A percentile compares a stretch with the other conserved stretches of the same genome.
Conservation (phyloP, 169 alveolate genomes). For the Plasmodium berghei region DNA sequence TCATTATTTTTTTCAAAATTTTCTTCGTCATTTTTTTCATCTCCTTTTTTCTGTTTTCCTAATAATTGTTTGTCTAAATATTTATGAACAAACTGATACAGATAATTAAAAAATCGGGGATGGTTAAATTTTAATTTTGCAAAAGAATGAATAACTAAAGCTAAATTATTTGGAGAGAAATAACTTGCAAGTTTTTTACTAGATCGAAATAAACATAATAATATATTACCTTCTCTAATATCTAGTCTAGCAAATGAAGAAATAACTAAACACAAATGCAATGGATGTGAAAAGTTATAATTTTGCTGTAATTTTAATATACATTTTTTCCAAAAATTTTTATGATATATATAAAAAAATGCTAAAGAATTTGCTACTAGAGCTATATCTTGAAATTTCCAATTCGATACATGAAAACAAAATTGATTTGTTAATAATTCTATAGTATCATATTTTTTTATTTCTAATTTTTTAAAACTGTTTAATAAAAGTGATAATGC, state of each 20-base stretch:
- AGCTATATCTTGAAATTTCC: slow-evolving; percentile 85
- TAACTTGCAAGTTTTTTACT: slow-evolving; percentile 77
- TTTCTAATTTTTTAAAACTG: slow-evolving; percentile 81
- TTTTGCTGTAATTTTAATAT: slow-evolving; percentile 81
- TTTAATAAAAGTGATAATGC: slow-evolving; percentile 84
- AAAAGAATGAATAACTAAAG: slow-evolving; percentile 83
- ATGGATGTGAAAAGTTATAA: slow-evolving; percentile 73
- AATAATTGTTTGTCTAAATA: slow-evolving; percentile 43
- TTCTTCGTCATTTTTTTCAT: not conserved
- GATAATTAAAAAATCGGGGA: slow-evolving; percentile 63
- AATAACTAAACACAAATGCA: slow-evolving; percentile 81
- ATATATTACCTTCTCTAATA: slow-evolving; percentile 81
- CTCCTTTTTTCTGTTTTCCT: not conserved
- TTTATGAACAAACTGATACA: slow-evolving; percentile 60
- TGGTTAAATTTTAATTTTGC: slow-evolving; percentile 84
- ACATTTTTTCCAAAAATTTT: slow-evolving; percentile 74
- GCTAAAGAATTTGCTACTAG: slow-evolving; percentile 82
- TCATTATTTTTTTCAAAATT: not conserved
- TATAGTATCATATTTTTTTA: slow-evolving; percentile 81
- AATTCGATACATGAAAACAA: slow-evolving; percentile 64
- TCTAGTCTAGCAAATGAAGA: slow-evolving; percentile 84
- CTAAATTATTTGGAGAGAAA: slow-evolving; percentile 78
- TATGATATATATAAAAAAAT: slow-evolving; percentile 84
- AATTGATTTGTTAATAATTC: slow-evolving; percentile 86
- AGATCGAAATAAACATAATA: slow-evolving; percentile 76